Base-by-base conservation (phyloP, 2,329 filamentous ascomycete genomes). In the Fusarium metavorans region DNA sequence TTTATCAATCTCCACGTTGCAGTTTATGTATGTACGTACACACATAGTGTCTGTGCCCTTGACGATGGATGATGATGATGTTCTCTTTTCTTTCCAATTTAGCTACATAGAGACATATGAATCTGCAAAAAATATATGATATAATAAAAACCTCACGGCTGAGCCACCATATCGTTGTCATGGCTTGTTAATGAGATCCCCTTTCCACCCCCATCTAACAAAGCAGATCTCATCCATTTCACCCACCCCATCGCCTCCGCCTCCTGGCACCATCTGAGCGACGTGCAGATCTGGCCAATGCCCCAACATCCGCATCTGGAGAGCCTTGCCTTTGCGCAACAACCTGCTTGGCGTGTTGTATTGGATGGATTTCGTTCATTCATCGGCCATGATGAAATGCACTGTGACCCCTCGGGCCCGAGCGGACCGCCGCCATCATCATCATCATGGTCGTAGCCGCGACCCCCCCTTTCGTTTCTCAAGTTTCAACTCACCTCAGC, bases 201-300 rank as follows among this genome's bases (percentile, higher is more conserved):
- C 30, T 30, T 25, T 27, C 14, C 27, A 18, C 48, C 11, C 48
- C 48, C 39, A 57, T 48, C 41, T 64, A 64, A 64, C 61, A 32
- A 32, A 66, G 57, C 59, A 68, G 34, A 45, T 35, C 50, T 45
- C 50, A 57, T 30, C 35, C 54, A 37, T 37, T 61, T 37, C 11
- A 52, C 35, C 60, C 62, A 50, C 61, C 61, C 67, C 76, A 63
- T 50, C 74, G 27, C 37, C 37, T 43, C 37, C 25, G 57, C 57
- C 37, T 59, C 60, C 41, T 50, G 30, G 43, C 61, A 68, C 68
- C 58, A 64, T 68, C 61, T 68, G 60, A 67, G 72, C 73, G 65
- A 67, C 64, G 66, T 76, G 75, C 73, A 77, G 67, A 63, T 66
- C 39, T 45, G 56, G 32, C 52, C 52, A 67, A 68, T 68, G 71